These are phyloP conservation scores for Musa itinerans DNA, from an alignment of 176 grass and related monocot species.

Conservation along the genomic window DNA sequence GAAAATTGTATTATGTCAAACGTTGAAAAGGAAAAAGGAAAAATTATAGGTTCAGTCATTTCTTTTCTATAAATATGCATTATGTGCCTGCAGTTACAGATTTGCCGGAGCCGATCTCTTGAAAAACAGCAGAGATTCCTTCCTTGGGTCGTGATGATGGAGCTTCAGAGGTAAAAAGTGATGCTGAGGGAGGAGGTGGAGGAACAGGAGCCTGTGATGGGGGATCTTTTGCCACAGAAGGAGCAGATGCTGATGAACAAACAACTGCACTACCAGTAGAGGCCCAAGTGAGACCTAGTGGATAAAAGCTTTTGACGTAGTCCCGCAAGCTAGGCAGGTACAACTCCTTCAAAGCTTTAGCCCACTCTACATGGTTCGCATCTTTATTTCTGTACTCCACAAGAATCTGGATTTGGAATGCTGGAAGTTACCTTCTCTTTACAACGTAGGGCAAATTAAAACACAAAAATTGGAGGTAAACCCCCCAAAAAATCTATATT, in stretches of 20 bases:
- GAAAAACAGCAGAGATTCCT: constrained; percentile 49
- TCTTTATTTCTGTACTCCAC: constrained; percentile 63
- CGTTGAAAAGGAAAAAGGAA: neutral
- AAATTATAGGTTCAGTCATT: neutral
- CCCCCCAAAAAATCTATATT: neutral
- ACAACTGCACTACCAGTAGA: constrained; percentile 23
- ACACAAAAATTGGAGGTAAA: neutral
- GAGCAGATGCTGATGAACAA: constrained; percentile 12
- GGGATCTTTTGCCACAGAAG: neutral
- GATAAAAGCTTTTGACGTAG: constrained; percentile 45
- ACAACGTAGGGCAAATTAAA: neutral
- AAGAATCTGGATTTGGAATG: constrained; percentile 33
- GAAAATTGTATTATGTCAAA: neutral
- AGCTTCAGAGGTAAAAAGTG: constrained; percentile 4
- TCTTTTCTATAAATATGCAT: neutral
- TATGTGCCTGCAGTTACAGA: constrained; percentile 34
- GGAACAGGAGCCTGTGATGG: constrained; percentile 4
- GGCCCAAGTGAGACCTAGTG: constrained; percentile 42
- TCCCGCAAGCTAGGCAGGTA: constrained; percentile 33
- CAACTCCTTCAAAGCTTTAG: constrained; percentile 50
- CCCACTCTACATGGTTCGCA: constrained; percentile 47
- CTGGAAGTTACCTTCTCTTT: neutral
- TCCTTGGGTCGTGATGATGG: constrained; percentile 29
- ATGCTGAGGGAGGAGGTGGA: constrained; percentile 8
- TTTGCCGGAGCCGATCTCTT: constrained; percentile 44